A percentile compares a stretch with the other conserved stretches of the same genome.
Conservation (phyloP, 805 yeast species). For the Candida ipomoeae region DNA sequence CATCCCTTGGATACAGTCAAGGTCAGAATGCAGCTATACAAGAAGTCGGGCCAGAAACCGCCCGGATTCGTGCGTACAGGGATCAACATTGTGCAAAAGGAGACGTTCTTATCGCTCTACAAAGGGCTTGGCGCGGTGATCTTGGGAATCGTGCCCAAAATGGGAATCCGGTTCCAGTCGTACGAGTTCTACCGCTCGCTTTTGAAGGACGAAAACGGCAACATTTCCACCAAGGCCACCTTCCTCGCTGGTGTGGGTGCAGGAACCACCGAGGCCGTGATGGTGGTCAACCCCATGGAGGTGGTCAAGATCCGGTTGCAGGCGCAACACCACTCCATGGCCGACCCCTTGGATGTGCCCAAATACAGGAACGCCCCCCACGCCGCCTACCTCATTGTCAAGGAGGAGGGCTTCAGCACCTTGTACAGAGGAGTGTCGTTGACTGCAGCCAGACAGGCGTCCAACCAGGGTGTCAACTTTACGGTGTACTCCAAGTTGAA, state of each 20-base stretch:
- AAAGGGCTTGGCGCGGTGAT: constrained; percentile 97
- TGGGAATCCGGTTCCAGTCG: constrained; percentile 95
- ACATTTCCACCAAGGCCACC: constrained; percentile 67
- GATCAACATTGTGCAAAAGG: constrained; percentile 66
- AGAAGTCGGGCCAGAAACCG: constrained; percentile 65
- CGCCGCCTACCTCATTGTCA: constrained; percentile 75
- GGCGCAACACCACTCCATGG: constrained; percentile 89
- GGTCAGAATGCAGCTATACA: constrained; percentile 92
- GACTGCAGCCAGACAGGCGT: constrained; percentile 97
- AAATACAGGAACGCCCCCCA: constrained; percentile 92
- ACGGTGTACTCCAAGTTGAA: constrained; percentile 88
- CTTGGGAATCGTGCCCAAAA: constrained; percentile 95
- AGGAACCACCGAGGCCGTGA: constrained; percentile 91
- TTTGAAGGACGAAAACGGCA: constrained; percentile 60
- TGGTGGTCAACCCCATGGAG: constrained; percentile 95
- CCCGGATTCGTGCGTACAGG: constrained; percentile 90
- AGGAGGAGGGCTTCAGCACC: constrained; percentile 87
- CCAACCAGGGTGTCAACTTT: constrained; percentile 97
- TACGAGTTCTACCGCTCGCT: constrained; percentile 81
- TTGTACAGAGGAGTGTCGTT: constrained; percentile 91
- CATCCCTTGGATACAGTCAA: constrained; percentile 98
- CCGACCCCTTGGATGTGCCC: constrained; percentile 75
- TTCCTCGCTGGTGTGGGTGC: constrained; percentile 96
- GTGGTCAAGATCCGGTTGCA: constrained; percentile 94
- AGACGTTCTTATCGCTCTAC: constrained; percentile 80